Evolutionary conservation across 345 rosid species (phyloP).

Genomic region (Diplotaxis tenuifolia): DNA sequence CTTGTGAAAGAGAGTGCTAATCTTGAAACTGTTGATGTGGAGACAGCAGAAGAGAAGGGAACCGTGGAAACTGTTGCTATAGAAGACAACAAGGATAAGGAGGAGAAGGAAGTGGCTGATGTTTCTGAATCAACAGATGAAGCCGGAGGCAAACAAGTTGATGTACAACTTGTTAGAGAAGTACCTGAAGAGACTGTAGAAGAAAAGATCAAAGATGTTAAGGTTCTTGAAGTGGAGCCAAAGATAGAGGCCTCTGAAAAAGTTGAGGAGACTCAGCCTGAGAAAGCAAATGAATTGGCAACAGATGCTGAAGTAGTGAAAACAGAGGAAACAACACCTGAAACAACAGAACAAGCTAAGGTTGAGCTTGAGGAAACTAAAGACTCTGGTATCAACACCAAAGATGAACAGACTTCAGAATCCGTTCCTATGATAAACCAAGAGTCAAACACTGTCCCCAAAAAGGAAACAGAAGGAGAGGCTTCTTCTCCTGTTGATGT

Average conservation of each 20-base stretch:
- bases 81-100: slow-evolving; percentile 18
- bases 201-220: slow-evolving; percentile 6
- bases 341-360: slow-evolving; percentile 14
- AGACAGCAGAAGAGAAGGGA: slow-evolving; percentile 6
- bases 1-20: background rate
- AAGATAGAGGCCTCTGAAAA: slow-evolving; percentile 16
- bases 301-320: slow-evolving; percentile 26
- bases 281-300: slow-evolving; percentile 12
- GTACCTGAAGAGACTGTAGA: slow-evolving; percentile 23
- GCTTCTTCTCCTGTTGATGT: slow-evolving; percentile 7
- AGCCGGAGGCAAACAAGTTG: slow-evolving; percentile 25
- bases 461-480: slow-evolving; percentile 16
- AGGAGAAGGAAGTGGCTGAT: slow-evolving; percentile 16
- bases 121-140: slow-evolving; percentile 17
- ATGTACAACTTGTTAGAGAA: slow-evolving; percentile 16
- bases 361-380: slow-evolving; percentile 24
- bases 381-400: slow-evolving; percentile 17
- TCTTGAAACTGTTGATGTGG: background rate
- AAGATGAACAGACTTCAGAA: slow-evolving; percentile 6
- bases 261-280: slow-evolving; percentile 22
- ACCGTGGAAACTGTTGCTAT: slow-evolving; percentile 2
- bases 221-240: slow-evolving; percentile 23
- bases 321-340: slow-evolving; percentile 18
- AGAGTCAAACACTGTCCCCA: background rate
- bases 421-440: background rate